Percentiles rank a stretch among this genome's conserved stretches.
Conservation (phyloP, 306 rosid species). For the Prunus mira region DNA sequence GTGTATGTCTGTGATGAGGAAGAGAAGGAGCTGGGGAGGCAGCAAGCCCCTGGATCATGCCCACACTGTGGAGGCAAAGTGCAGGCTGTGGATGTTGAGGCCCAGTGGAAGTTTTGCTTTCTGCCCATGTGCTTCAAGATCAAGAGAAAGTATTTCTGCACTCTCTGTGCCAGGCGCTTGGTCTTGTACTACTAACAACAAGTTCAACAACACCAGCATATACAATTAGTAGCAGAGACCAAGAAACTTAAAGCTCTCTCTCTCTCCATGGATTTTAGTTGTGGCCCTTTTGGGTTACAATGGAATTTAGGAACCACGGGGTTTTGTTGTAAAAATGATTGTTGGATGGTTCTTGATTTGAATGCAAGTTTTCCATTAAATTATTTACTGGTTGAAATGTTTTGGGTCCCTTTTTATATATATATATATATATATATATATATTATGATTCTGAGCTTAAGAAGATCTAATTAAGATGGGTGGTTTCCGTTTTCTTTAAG, state of each 20-base stretch:
- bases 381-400: not conserved
- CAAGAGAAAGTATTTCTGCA: slow-evolving; percentile 78
- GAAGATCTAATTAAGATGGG: not conserved
- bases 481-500: not conserved
- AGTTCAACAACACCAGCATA: not conserved
- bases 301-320: not conserved
- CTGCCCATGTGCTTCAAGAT: slow-evolving; percentile 73
- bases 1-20: slow-evolving; percentile 60
- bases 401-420: not conserved
- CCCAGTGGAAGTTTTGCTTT: slow-evolving; percentile 55
- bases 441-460: not conserved
- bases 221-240: not conserved
- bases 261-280: not conserved
- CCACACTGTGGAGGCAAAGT: slow-evolving; percentile 89
- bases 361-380: not conserved
- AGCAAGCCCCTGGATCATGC: slow-evolving; percentile 79
- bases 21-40: slow-evolving; percentile 67
- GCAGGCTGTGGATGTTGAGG: slow-evolving; percentile 69
- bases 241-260: not conserved
- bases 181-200: slow-evolving; percentile 45
- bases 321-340: not conserved
- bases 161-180: slow-evolving; percentile 67
- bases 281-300: not conserved
- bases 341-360: not conserved
- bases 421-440: not conserved